Evolutionary conservation across 1,284 basidiomycete genomes (phyloP).

Genomic region (Cystobasidium pallidum): DNA sequence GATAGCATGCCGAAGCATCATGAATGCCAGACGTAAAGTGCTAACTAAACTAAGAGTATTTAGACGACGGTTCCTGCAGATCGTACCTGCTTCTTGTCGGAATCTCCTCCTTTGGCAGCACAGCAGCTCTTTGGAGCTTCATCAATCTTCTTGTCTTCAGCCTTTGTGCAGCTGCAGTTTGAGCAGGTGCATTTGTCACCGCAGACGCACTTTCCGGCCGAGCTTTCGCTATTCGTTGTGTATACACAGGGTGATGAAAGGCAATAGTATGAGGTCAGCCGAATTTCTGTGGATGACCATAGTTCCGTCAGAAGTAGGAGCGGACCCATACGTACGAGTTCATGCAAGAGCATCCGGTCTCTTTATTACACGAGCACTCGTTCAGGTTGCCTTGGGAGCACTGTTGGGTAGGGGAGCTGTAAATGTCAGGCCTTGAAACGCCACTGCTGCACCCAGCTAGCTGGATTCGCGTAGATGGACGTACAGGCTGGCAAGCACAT

Average conservation of each 20-base stretch:
- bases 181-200: conserved; percentile 31
- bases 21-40: background rate
- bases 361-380: conserved; percentile 32
- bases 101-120: conserved; percentile 20
- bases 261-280: no score
- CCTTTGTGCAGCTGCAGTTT: conserved; percentile 32
- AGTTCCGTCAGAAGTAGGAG: background rate
- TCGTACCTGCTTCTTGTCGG: conserved; percentile 26
- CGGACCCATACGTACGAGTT: conserved; percentile 30
- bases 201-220: conserved; percentile 25
- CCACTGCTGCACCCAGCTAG: background rate
- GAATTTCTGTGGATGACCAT: no score
- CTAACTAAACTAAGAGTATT: background rate
- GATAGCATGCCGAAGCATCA: no score
- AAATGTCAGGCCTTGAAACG: background rate
- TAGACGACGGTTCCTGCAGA: conserved; percentile 22
- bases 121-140: conserved; percentile 41
- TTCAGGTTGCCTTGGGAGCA: conserved; percentile 31
- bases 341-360: conserved; percentile 29
- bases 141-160: conserved; percentile 19
- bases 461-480: background rate
- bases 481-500: conserved; percentile 32
- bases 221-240: conserved; percentile 13
- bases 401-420: background rate
- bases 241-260: background rate